Conservation (phyloP, 768 basidiomycete species). For the Austroboletus eburneus region DNA sequence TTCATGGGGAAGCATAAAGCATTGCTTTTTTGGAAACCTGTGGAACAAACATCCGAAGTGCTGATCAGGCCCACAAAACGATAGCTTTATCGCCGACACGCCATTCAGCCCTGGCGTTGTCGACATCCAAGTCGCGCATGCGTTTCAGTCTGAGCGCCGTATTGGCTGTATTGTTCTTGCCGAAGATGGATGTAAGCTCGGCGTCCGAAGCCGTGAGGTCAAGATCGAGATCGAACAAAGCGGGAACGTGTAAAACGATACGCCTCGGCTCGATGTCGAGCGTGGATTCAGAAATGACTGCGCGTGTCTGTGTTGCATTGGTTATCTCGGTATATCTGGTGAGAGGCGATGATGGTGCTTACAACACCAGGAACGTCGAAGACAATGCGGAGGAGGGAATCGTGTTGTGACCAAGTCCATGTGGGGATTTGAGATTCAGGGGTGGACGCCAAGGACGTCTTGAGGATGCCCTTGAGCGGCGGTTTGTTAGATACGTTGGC, state of each 20-base stretch:
- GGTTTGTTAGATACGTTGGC: conserved; percentile 20
- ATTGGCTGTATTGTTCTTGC: conserved; percentile 12
- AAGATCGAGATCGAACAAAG: conserved; percentile 49
- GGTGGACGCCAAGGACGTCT: conserved; percentile 14
- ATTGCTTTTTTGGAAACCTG: conserved; percentile 1
- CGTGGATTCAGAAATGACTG: conserved; percentile 41
- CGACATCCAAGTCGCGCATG: conserved; percentile 55
- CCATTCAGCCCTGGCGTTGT: conserved; percentile 67
- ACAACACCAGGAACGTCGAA: conserved; percentile 58
- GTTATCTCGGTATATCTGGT: conserved; percentile 7
- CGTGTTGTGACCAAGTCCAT: conserved; percentile 54
- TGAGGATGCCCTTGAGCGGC: conserved; percentile 43
- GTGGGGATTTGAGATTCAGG: conserved; percentile 25
- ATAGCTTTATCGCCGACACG: conserved; percentile 49
- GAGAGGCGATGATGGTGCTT: conserved; percentile 26
- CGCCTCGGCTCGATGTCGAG: conserved; percentile 67
- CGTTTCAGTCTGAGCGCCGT: conserved; percentile 50
- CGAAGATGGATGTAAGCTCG: conserved; percentile 38
- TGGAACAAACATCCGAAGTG: conserved; percentile 1
- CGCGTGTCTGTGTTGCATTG: conserved; percentile 38
- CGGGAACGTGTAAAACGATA: conserved; percentile 49
- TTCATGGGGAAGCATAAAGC: neutral
- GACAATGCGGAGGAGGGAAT: conserved; percentile 42
- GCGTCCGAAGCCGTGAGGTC: conserved; percentile 54
- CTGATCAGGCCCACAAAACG: conserved; percentile 38